Base-by-base conservation (phyloP, 805 yeast genomes). In the Candida tammaniensis region DNA sequence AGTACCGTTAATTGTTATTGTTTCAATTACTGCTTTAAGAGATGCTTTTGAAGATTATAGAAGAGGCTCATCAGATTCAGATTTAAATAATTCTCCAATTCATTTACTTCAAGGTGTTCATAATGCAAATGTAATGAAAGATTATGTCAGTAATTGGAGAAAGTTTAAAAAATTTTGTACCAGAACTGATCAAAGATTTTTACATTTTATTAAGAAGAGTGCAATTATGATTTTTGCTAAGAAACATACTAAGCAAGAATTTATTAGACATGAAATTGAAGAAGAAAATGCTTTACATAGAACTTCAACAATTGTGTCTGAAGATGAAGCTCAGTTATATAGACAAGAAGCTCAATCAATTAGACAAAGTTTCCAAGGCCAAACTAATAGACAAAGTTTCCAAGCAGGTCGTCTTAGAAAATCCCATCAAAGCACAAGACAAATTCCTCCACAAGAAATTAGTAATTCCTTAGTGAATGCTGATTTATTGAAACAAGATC, bases 1-100 rank as follows among this genome's bases (percentile, higher is more conserved):
- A 2, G 89, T 83, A 21, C 94, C 94, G 3, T 73, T 84, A 52
- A 81, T 83, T 54, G 89, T 84, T 36, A 83, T 84, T 64, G 88
- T 84, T 13, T 66, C 70, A 35, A 64, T 84, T 43, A 84, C 93
- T 2, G 89, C 87, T 4, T 52, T 80, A 43, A 81, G 82, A 50
- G 93, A 85, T 58, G 89, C 82, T 0, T 66, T 84, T 46, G 94
- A 84, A 58, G 94, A 84, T 55, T 80, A 75, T 44, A 68, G 84
- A 38, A 70, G 94, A 48, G 73, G 75, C 2, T 47, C 67, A 2
- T 74, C 78, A 24, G 94, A 84, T 55, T 61, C 68, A 35, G 88
- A 83, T 40, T 63, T 84, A 51, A 84, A 84, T 54, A 80, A 80
- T 49, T 71, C 82, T 2, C 69, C 76, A 12, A 74, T 82, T 9